phyloP scores from a whole-genome alignment of 1,284 basidiomycete genomes.

The Taiwanofungus camphoratus region DNA sequence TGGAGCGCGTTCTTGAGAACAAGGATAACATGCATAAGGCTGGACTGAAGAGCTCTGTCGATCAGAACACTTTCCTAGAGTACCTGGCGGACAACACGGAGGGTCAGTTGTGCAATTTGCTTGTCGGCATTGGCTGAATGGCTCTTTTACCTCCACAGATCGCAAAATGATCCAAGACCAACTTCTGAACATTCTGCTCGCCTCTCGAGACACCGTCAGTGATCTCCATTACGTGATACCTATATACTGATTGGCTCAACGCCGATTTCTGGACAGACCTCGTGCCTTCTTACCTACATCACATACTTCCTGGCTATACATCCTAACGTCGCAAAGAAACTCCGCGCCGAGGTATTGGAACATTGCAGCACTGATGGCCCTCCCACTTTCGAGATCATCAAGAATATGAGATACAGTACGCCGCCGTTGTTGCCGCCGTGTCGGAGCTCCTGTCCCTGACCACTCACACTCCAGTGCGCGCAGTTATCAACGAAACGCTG shows the following conservation, averaged over 20 bases:
- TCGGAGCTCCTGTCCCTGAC: not conserved
- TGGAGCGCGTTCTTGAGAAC: constrained; percentile 43
- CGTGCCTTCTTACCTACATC: constrained; percentile 54
- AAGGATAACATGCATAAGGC: constrained; percentile 36
- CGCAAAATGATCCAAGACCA: constrained; percentile 59
- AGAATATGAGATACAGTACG: constrained; percentile 57
- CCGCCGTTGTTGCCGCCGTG: constrained; percentile 7
- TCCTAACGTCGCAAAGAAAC: constrained; percentile 44
- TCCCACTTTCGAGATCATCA: constrained; percentile 51
- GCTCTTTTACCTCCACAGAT: constrained; percentile 30
- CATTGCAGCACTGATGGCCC: constrained; percentile 40
- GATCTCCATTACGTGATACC: not conserved
- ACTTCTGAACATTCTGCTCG: constrained; percentile 66
- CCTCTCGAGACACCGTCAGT: constrained; percentile 56
- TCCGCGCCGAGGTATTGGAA: constrained; percentile 57
- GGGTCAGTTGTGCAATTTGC: constrained; percentile 33
- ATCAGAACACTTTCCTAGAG: constrained; percentile 59
- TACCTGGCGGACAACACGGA: constrained; percentile 61
- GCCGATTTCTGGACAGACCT: constrained; percentile 38
- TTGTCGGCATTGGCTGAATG: not conserved
- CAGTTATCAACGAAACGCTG: constrained; percentile 68
- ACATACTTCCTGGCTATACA: constrained; percentile 62
- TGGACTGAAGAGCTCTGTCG: constrained; percentile 33
- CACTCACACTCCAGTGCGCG: constrained; percentile 43
- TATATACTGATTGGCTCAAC: not conserved